Conservation (phyloP, 2,329 filamentous ascomycete species). For the Aureobasidium subglaciale region DNA sequence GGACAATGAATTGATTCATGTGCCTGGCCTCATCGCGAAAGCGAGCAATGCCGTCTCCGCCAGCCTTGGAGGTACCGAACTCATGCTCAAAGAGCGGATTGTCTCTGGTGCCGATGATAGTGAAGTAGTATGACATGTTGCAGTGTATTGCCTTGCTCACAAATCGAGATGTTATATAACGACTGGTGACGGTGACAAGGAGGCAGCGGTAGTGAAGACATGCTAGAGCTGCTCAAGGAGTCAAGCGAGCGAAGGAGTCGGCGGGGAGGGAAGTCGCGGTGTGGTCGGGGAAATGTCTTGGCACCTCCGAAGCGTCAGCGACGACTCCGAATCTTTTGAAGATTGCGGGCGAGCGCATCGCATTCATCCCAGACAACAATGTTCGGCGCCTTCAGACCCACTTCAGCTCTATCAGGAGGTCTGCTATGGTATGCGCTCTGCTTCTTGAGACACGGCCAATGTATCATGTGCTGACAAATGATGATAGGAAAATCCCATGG, state of each 20-base stretch:
- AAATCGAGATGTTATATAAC: too few relatives aligned
- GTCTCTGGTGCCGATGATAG: slow-evolving; percentile 90
- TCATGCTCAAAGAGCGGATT: slow-evolving; percentile 95
- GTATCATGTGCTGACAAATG: neutral
- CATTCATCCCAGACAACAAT: slow-evolving; percentile 43
- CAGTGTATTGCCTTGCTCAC: too few relatives aligned
- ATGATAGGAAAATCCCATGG: slow-evolving; percentile 84
- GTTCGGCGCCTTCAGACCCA: slow-evolving; percentile 78
- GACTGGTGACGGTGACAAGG: neutral
- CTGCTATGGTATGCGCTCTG: slow-evolving; percentile 62
- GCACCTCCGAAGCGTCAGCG: slow-evolving; percentile 18
- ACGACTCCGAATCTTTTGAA: slow-evolving; percentile 13
- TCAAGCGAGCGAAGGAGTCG: too few relatives aligned
- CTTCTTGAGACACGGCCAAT: neutral
- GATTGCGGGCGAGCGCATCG: neutral
- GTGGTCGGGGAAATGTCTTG: slow-evolving; percentile 17
- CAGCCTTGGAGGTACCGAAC: slow-evolving; percentile 92
- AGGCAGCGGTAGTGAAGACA: neutral
- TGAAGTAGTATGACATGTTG: slow-evolving; percentile 97
- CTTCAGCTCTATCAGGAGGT: slow-evolving; percentile 67
- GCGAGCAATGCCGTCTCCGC: slow-evolving; percentile 83
- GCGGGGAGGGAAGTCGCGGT: neutral
- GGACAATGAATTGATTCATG: slow-evolving; percentile 95
- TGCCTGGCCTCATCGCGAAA: slow-evolving; percentile 84
- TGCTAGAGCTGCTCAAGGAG: too few relatives aligned